Evolutionary conservation across 768 basidiomycete genomes (phyloP), one percentile per base, ranked within the genome.

Genomic region (Calocera viscosa): DNA sequence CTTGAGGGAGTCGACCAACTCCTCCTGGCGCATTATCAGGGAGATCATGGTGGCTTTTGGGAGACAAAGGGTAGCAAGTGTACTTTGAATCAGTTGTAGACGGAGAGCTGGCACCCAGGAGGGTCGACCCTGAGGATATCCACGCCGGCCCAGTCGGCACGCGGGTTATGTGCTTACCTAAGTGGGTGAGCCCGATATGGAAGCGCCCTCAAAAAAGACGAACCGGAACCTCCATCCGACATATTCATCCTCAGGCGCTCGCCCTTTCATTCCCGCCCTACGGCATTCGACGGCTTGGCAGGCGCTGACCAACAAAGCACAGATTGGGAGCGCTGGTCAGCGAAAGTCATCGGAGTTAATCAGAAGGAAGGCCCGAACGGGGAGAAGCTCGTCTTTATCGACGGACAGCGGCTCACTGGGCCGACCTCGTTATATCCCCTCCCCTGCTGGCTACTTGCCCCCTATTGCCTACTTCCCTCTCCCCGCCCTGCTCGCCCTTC

Each of bases 1-100:
- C n/a, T 85, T 83, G 68, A 83, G 72, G 68, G 53, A 60, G 2
- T 26, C 53, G 14, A 60, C 53, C 16, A 60, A 26, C 24, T 12
- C 24, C 30, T 60, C 53, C 14, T 60, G 14, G 7, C 22, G 53
- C 53, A 60, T 60, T 16, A 60, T 28, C 14, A 60, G 53, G 53
- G 53, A 60, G 24, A 32, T 32, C 53, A 60, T 60, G 26, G 2
- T 60, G 26, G 14, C 26, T n/a, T n/a, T n/a, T n/a, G n/a, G 39
- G 19, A 19, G 11, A 40, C 11, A 10, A 47, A 19, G 43, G 3
- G 19, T 47, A 47, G 43, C 43, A 47, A 47, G 16, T 47, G 43
- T 24, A 24, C 8, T 5, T 19, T 17, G 24, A 10, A 40, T 10
- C 39, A 40, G 39, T 19, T 19, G 43, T 19, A 19, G 43, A 7